Evolutionary conservation across 2,329 filamentous ascomycete species (phyloP).

Genomic region (Neonectria ditissima): DNA sequence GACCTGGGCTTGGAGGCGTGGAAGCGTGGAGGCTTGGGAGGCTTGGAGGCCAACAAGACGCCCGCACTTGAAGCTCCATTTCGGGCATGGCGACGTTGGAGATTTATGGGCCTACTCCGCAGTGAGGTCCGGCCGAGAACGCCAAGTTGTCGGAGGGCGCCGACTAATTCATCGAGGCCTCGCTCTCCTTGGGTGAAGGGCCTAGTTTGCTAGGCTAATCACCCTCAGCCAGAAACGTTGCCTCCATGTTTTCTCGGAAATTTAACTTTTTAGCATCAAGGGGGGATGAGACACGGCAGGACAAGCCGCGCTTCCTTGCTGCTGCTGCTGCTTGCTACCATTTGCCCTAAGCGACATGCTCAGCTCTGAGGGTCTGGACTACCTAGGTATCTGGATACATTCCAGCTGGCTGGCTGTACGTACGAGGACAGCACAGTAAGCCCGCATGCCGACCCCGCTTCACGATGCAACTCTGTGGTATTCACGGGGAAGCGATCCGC

Average conservation of each 20-base stretch:
- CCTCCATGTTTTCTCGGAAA: not conserved
- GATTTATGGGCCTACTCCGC: not conserved
- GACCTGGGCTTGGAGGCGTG: too few relatives aligned
- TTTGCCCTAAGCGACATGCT: slow-evolving; percentile 25
- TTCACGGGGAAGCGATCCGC: slow-evolving; percentile 37
- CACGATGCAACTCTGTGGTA: slow-evolving; percentile 33
- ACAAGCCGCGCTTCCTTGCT: slow-evolving; percentile 4
- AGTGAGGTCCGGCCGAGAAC: not conserved
- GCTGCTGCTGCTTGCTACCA: too few relatives aligned
- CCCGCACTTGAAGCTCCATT: not conserved
- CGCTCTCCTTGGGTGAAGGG: not conserved
- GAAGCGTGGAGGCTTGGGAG: too few relatives aligned
- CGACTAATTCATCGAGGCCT: not conserved
- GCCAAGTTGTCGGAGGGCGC: not conserved
- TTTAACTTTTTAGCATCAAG: not conserved
- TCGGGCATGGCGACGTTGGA: slow-evolving; percentile 10
- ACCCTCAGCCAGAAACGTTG: not conserved
- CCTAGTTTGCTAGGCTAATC: not conserved
- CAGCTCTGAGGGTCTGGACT: too few relatives aligned
- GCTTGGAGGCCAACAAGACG: not conserved
- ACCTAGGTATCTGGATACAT: too few relatives aligned
- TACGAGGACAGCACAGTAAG: slow-evolving; percentile 20
- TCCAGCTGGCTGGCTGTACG: too few relatives aligned
- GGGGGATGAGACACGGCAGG: not conserved
- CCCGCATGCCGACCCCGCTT: slow-evolving; percentile 33